Conservation (phyloP, 192 early-diverging fungal species). For the Coemansia sp. region DNA sequence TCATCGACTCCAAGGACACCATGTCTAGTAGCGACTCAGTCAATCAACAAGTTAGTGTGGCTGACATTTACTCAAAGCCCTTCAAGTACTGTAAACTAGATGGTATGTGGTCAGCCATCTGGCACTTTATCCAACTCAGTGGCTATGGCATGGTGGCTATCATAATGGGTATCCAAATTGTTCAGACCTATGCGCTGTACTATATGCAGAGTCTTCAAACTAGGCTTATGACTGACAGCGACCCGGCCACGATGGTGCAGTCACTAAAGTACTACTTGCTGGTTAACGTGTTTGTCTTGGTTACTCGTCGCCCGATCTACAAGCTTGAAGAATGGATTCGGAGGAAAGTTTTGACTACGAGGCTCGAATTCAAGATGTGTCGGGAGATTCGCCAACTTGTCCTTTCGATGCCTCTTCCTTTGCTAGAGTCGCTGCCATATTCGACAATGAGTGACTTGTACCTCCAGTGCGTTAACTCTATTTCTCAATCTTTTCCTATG, state of each 20-base stretch:
- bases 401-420: constrained; percentile 14
- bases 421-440: constrained; percentile 13
- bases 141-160: constrained; percentile 21
- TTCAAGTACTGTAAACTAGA: not conserved
- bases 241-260: constrained; percentile 24
- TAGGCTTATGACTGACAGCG: constrained; percentile 30
- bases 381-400: not conserved
- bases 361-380: constrained; percentile 3
- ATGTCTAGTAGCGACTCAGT: not conserved
- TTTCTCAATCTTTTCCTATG: no score
- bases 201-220: constrained; percentile 24
- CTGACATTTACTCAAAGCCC: not conserved
- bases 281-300: constrained; percentile 17
- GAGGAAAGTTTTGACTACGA: constrained; percentile 11
- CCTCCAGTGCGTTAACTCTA: not conserved
- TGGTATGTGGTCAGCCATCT: constrained; percentile 8
- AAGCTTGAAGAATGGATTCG: constrained; percentile 1
- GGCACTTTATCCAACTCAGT: constrained; percentile 16
- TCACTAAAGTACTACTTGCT: constrained; percentile 33
- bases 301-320: constrained; percentile 9
- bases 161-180: constrained; percentile 7
- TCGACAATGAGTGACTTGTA: not conserved
- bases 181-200: constrained; percentile 14
- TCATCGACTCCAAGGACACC: no score
- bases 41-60: not conserved